Percentiles rank a stretch among this genome's conserved stretches.
Conservation (phyloP, 2,329 filamentous ascomycete species). For the Phyllosticta capitalensis region DNA sequence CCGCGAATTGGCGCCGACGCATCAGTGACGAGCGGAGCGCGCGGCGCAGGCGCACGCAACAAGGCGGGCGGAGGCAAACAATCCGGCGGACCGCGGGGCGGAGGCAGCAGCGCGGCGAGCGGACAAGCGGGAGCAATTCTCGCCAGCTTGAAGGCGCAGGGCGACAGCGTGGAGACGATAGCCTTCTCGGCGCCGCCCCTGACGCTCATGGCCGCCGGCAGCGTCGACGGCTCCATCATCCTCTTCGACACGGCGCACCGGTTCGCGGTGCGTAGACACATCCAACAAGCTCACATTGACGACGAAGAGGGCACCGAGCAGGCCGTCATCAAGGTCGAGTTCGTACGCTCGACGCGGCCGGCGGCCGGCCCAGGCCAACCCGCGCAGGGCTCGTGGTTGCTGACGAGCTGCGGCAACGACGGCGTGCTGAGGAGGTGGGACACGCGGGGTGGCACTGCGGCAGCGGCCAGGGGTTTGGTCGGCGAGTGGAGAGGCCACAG, state of each 20-base stretch:
- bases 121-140: conserved; percentile 64
- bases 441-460: conserved; percentile 55
- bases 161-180: conserved; percentile 69
- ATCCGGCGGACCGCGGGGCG: conserved; percentile 25
- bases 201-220: conserved; percentile 52
- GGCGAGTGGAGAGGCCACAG: conserved; percentile 88
- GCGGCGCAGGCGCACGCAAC: conserved; percentile 37
- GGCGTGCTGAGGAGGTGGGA: conserved; percentile 89
- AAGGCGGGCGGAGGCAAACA: conserved; percentile 40
- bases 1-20: conserved; percentile 47
- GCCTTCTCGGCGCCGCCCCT: conserved; percentile 53
- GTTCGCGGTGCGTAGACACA: conserved; percentile 76
- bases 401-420: conserved; percentile 87
- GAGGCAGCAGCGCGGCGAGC: conserved; percentile 21
- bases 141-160: conserved; percentile 71
- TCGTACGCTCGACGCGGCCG: conserved; percentile 44
- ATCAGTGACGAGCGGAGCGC: conserved; percentile 27
- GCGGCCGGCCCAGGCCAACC: conserved; percentile 16
- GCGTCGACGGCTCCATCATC: conserved; percentile 61
- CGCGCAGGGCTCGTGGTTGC: conserved; percentile 47
- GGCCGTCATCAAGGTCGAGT: conserved; percentile 88
- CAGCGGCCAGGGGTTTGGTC: conserved; percentile 59
- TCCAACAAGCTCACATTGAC: conserved; percentile 67
- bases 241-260: conserved; percentile 80
- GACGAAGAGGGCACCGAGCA: conserved; percentile 55